Evolutionary conservation across 78 protist genomes (phyloP), one percentile per base, ranked within the genome.

Genomic region (slime mould (Dictyostelium discoideum)): DNA sequence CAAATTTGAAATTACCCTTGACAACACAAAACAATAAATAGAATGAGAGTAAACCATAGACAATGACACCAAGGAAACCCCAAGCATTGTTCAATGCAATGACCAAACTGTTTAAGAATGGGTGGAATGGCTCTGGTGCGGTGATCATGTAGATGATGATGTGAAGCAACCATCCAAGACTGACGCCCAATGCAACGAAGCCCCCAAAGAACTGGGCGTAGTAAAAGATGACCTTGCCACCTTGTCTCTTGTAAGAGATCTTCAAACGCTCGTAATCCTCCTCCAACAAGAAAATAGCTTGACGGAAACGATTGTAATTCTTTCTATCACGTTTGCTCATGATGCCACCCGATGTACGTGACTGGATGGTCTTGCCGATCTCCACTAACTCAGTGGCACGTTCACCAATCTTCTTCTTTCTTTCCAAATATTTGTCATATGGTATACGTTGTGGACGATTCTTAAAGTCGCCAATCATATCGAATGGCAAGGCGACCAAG

Each of bases 1-100:
- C 99, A 77, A 98, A 93, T 87, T 97, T 98, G 69, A 97, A 78
- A 85, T 87, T 88, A 29, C 99, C 99, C 86, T 98, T 97, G 92
- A 98, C 44, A 5, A 80, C 87, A 67, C 96, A 80, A 92, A 73
- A 46, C 22, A 97, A 83, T 4, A 98, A 18, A 63, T 98, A 98
- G 97, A 98, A 95, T 9, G 98, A 89, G n/a, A 96, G 94, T 46
- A 95, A 39, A 24, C 96, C 97, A 89, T 98, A 98, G 3, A 93
- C 86, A 32, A 92, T 80, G 10, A 92, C 81, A 63, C 98, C 98
- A 42, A 98, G 86, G 85, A 98, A 86, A 18, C 98, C 94, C 92
- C 97, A 98, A 8, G 92, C 95, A 24, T 84, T 26, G 69, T 98
- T 98, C 14, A 98, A 88, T 46, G 67, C 69, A 8, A 74, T 24